Evolutionary conservation across 2,329 filamentous ascomycete species (phyloP).

Genomic region (Fusarium siculi): DNA sequence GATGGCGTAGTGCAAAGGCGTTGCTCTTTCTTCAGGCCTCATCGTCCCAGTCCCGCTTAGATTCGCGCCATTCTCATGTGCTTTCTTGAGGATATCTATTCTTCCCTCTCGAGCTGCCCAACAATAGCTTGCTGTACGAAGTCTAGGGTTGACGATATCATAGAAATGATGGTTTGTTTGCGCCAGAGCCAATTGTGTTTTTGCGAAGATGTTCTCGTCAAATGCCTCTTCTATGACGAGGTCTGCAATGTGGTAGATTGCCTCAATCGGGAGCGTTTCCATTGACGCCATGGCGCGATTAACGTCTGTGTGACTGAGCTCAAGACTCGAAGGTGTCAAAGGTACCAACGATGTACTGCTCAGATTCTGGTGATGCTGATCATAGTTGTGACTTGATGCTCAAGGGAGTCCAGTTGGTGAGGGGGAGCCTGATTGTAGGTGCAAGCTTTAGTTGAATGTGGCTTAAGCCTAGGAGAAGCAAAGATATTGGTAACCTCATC

Average conservation of each 20-base stretch:
- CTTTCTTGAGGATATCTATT: slow-evolving; percentile 14
- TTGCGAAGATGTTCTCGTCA: not conserved
- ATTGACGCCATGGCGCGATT: not conserved
- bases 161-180: slow-evolving; percentile 14
- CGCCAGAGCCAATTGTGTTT: not conserved
- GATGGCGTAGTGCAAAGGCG: slow-evolving; percentile 18
- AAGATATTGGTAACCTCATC: not conserved
- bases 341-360: not conserved
- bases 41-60: slow-evolving; percentile 5
- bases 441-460: not conserved
- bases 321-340: not conserved
- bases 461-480: not conserved
- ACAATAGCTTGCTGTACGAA: slow-evolving; percentile 7
- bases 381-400: not conserved
- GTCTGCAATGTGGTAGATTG: not conserved
- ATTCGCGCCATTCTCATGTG: slow-evolving; percentile 1
- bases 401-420: not conserved
- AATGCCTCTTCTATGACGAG: not conserved
- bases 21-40: not conserved
- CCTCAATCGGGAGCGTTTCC: not conserved
- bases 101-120: slow-evolving; percentile 10
- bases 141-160: slow-evolving; percentile 6
- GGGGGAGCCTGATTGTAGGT: not conserved
- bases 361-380: not conserved
- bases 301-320: not conserved